Conservation (phyloP, 495 filamentous ascomycete species). For the Sordaria brevicollis region DNA sequence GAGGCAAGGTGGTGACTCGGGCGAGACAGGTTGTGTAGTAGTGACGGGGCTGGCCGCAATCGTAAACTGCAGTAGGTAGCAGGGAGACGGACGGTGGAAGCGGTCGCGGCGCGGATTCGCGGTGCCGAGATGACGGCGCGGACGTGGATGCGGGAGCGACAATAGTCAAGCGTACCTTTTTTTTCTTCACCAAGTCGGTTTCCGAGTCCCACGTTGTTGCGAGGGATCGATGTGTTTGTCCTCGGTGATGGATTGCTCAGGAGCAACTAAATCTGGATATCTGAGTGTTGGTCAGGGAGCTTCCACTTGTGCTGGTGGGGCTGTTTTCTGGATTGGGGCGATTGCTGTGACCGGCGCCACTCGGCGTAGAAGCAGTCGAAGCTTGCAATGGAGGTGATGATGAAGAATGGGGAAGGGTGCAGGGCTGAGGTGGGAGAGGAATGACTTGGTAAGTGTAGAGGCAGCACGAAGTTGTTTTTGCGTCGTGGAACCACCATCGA, state of each 20-base stretch:
- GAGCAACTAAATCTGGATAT: constrained; percentile 88
- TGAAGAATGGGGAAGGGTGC: background rate
- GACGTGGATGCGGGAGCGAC: background rate
- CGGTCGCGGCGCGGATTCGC: background rate
- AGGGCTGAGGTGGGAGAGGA: background rate
- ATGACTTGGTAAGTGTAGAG: background rate
- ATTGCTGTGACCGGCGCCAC: constrained; percentile 49
- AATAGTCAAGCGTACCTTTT: constrained; percentile 51
- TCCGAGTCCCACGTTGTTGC: constrained; percentile 94
- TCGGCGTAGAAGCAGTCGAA: background rate
- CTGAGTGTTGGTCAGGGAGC: constrained; percentile 65
- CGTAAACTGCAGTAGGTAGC: background rate
- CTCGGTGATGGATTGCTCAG: constrained; percentile 82
- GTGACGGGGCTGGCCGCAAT: background rate
- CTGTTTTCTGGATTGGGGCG: constrained; percentile 31
- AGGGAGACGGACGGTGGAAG: background rate
- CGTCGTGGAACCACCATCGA: background rate
- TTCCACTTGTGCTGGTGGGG: constrained; percentile 44
- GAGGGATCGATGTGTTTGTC: constrained; percentile 61
- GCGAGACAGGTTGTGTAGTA: background rate
- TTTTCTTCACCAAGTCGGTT: constrained; percentile 78
- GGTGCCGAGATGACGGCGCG: background rate
- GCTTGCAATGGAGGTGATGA: background rate
- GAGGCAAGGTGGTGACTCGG: background rate
- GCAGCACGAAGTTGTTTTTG: background rate